A percentile compares a stretch with the other conserved stretches of the same genome.
Conservation (phyloP, 352 stramenopile genomes). For the Phytophthora ramorum region DNA sequence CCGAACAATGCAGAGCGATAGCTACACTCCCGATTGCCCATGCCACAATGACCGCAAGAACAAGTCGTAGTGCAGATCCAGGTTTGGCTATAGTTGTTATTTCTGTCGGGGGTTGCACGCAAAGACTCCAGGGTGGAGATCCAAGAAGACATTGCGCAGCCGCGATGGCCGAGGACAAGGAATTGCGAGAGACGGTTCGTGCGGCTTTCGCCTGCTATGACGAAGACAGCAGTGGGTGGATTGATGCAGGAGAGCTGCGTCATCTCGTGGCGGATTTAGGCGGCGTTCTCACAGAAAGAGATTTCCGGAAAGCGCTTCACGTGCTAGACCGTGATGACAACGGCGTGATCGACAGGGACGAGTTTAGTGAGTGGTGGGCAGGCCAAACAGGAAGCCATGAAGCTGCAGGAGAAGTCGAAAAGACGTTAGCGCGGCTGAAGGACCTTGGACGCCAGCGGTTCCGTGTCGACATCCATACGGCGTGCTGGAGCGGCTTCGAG, state of each 20-base stretch:
- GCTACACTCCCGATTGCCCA: no score
- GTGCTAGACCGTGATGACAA: slow-evolving; percentile 62
- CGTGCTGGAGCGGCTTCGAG: slow-evolving; percentile 54
- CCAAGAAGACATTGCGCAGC: neutral
- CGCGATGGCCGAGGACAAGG: slow-evolving; percentile 25
- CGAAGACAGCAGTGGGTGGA: slow-evolving; percentile 56
- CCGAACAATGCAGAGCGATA: no score
- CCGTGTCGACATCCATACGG: slow-evolving; percentile 71
- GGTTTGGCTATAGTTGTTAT: neutral
- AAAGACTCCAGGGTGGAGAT: neutral
- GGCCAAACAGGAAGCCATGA: slow-evolving; percentile 44
- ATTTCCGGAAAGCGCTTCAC: slow-evolving; percentile 44
- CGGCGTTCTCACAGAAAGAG: slow-evolving; percentile 53
- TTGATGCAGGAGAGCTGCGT: slow-evolving; percentile 57
- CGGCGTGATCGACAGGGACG: slow-evolving; percentile 57
- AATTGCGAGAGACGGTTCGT: slow-evolving; percentile 60
- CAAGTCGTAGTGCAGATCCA: neutral
- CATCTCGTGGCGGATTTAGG: slow-evolving; percentile 64
- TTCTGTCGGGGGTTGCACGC: neutral
- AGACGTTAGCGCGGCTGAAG: slow-evolving; percentile 57
- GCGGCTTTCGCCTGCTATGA: slow-evolving; percentile 72
- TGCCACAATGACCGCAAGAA: no score
- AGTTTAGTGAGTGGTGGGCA: slow-evolving; percentile 72
- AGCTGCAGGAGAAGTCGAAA: slow-evolving; percentile 50
- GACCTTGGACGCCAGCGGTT: slow-evolving; percentile 63